Evolutionary conservation across 768 basidiomycete species (phyloP).

Genomic region (Mycena kentingensis): DNA sequence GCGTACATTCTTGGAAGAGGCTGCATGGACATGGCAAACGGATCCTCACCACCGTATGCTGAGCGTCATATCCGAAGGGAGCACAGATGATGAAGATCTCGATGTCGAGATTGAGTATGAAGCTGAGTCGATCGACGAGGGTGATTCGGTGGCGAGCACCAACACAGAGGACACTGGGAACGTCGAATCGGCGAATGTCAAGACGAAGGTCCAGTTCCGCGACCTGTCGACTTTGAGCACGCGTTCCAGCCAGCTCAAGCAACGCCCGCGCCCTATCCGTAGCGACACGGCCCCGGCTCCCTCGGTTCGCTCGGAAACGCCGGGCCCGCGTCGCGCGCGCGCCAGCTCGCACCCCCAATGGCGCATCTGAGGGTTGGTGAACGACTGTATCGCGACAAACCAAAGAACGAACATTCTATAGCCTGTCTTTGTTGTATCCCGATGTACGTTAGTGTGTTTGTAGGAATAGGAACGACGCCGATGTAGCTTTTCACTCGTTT

Average conservation of each 20-base stretch:
- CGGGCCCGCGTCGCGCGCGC: background rate
- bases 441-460: too few relatives aligned
- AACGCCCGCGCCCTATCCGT: background rate
- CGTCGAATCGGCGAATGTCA: background rate
- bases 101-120: background rate
- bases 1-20: slow-evolving; percentile 19
- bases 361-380: background rate
- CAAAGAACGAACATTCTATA: background rate
- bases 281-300: background rate
- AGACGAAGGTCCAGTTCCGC: background rate
- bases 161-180: background rate
- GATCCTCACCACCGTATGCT: slow-evolving; percentile 15
- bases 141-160: background rate
- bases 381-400: background rate
- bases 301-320: background rate
- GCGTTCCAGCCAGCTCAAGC: slow-evolving; percentile 21
- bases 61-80: slow-evolving; percentile 7
- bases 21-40: slow-evolving; percentile 13
- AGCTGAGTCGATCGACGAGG: background rate
- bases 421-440: background rate
- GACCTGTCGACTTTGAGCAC: slow-evolving; percentile 15
- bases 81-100: background rate
- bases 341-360: background rate
- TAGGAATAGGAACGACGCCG: too few relatives aligned
- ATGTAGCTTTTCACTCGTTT: background rate